Base-by-base conservation (phyloP, 176 grass and related monocot genomes). In the Melocanna baccifera region DNA sequence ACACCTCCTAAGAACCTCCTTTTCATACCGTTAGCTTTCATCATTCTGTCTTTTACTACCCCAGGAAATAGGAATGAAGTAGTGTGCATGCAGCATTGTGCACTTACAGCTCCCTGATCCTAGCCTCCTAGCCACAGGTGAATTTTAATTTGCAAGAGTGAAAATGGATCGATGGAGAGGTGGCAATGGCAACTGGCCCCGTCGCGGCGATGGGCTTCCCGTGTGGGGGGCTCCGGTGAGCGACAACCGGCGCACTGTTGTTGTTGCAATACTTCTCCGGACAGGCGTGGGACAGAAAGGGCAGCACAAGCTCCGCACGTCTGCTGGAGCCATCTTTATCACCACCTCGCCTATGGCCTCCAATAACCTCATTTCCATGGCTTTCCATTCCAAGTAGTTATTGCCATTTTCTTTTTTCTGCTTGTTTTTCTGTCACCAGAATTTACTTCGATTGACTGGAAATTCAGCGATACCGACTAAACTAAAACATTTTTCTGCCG, bases 251-350 rank as follows among this genome's bases (percentile, higher is more conserved):
- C 25, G 56, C 48, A 14, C 40, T 12, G 28, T 28, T 32, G 19
- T 42, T 56, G 71, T 15, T 29, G 51, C 18, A 5, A 56, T 28
- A 12, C 28, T 11, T 59, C 18, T 11, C 20, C 47, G 56, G 90
- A 81, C 90, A 86, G 82, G 78, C 66, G 52, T 34, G 46, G 57
- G 83, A 86, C 83, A 89, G 32, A 77, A 74, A 68, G 81, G 80
- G 63, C 75, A 29, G 70, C 65, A 30, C 20, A 51, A 63, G 81
- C 50, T 76, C 74, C 75, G 68, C 69, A 50, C 45, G 71, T 40
- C 62, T 45, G 18, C 71, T 36, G 62, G 66, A 62, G 57, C 66
- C 82, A 40, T 76, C 82, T n/a, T 67, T 78, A 58, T 81, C 77
- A 75, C 41, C 84, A 40, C 4, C 37, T 67, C 72, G 28, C 15